A percentile compares a stretch with the other conserved stretches of the same genome.
phyloP scores from a whole-genome alignment of 352 stramenopile genomes.

The Peronosclerospora sorghi region DNA sequence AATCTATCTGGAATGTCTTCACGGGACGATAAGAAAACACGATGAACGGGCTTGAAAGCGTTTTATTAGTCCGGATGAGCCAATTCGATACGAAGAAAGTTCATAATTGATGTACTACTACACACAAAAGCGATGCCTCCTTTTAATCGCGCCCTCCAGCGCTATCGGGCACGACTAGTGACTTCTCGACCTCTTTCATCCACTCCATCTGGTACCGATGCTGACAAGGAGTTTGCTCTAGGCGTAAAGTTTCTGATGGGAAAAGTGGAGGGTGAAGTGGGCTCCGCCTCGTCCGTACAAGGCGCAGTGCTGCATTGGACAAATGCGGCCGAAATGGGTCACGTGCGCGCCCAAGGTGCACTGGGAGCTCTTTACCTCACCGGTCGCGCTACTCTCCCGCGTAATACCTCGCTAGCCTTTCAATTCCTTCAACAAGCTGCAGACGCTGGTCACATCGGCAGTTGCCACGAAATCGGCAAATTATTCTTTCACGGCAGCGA shows the following conservation, averaged over 20 bases:
- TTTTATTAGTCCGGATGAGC: too few relatives aligned
- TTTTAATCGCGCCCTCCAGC: too few relatives aligned
- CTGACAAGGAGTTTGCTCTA: slow-evolving; percentile 44
- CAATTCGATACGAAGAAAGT: too few relatives aligned
- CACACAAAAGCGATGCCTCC: too few relatives aligned
- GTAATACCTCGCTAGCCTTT: slow-evolving; percentile 33
- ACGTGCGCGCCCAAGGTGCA: slow-evolving; percentile 58
- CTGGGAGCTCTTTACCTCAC: slow-evolving; percentile 62
- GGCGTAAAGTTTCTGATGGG: slow-evolving; percentile 50
- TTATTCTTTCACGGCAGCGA: slow-evolving; percentile 49
- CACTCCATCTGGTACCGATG: slow-evolving; percentile 4
- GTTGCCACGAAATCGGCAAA: slow-evolving; percentile 67
- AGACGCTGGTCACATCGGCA: slow-evolving; percentile 52
- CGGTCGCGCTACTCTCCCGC: slow-evolving; percentile 35
- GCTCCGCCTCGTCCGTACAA: slow-evolving; percentile 29
- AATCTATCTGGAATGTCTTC: too few relatives aligned
- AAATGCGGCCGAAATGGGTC: slow-evolving; percentile 54
- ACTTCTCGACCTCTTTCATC: slow-evolving; percentile 3
- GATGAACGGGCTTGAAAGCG: too few relatives aligned
- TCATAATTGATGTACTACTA: too few relatives aligned
- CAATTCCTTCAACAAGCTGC: slow-evolving; percentile 56
- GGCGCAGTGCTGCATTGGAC: slow-evolving; percentile 67
- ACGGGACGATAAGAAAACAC: too few relatives aligned
- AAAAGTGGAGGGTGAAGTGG: slow-evolving; percentile 21
- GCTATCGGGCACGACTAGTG: not conserved